phyloP scores from a whole-genome alignment of 768 basidiomycete species.

The Pisolithus orientalis region DNA sequence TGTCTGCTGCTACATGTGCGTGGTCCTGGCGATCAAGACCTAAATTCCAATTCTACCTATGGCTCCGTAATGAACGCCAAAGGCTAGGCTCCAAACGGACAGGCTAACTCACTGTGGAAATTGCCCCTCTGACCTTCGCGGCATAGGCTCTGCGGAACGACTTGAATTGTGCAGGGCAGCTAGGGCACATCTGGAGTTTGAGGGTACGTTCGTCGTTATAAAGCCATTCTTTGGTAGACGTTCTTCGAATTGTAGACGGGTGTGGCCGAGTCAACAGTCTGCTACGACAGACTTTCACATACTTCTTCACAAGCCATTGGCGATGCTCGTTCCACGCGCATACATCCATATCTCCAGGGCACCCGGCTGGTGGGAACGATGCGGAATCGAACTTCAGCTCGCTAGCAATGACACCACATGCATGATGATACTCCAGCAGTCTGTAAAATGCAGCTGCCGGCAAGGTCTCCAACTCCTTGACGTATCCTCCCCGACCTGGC shows the following conservation, averaged over 20 bases:
- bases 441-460: slow-evolving; percentile 35
- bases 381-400: not conserved
- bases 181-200: not conserved
- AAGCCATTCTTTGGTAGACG: not conserved
- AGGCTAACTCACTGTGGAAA: slow-evolving; percentile 3
- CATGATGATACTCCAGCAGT: slow-evolving; percentile 36
- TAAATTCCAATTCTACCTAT: no score
- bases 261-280: not conserved
- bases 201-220: not conserved
- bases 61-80: no score
- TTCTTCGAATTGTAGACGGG: not conserved
- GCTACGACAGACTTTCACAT: not conserved
- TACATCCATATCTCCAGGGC: not conserved
- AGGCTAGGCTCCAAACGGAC: not conserved
- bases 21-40: no score
- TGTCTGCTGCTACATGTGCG: no score
- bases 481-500: slow-evolving; percentile 10
- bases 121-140: not conserved
- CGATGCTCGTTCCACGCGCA: not conserved
- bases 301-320: not conserved
- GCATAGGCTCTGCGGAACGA: not conserved
- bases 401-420: slow-evolving; percentile 26
- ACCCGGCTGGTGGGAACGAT: not conserved
- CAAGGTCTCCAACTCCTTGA: slow-evolving; percentile 35
- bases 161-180: not conserved